phyloP scores from a whole-genome alignment of 345 rosid species.

The Boechera stricta region DNA sequence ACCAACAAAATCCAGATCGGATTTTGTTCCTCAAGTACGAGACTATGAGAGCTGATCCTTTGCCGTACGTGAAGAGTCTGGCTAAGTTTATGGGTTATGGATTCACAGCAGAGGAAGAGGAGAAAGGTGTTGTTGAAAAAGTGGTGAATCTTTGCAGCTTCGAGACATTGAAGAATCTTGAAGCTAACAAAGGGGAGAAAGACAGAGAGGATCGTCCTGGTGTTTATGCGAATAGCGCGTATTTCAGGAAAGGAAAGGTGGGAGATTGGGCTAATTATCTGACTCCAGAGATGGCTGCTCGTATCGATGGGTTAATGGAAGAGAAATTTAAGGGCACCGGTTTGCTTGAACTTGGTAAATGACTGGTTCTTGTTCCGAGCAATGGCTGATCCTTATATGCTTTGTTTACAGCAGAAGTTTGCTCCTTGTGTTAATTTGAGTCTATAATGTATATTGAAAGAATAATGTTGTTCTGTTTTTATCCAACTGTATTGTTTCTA shows the following conservation, averaged over 20 bases:
- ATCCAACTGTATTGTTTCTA: slow-evolving; percentile 3
- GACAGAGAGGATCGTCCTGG: slow-evolving; percentile 26
- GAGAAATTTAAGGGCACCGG: slow-evolving; percentile 45
- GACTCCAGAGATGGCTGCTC: slow-evolving; percentile 48
- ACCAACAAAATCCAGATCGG: slow-evolving; percentile 34
- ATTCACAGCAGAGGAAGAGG: slow-evolving; percentile 42
- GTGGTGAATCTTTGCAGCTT: slow-evolving; percentile 48
- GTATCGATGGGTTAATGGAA: slow-evolving; percentile 38
- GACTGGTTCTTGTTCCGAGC: neutral
- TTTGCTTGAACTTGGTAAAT: slow-evolving; percentile 34
- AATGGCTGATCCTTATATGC: slow-evolving; percentile 15
- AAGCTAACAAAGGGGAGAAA: slow-evolving; percentile 44
- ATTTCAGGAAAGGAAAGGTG: slow-evolving; percentile 49
- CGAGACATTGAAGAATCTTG: slow-evolving; percentile 47
- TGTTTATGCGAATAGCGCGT: slow-evolving; percentile 34
- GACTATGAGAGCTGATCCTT: slow-evolving; percentile 38
- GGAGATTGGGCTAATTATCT: slow-evolving; percentile 54
- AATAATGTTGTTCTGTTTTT: neutral
- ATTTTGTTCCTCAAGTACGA: slow-evolving; percentile 45
- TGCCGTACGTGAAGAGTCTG: slow-evolving; percentile 37
- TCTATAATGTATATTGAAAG: neutral
- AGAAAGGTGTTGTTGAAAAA: slow-evolving; percentile 34
- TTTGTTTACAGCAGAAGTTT: slow-evolving; percentile 1
- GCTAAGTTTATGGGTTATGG: slow-evolving; percentile 49
- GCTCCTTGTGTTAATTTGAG: neutral